Conservation (phyloP, 2,329 filamentous ascomycete species). For the Fusarium lyarnte region DNA sequence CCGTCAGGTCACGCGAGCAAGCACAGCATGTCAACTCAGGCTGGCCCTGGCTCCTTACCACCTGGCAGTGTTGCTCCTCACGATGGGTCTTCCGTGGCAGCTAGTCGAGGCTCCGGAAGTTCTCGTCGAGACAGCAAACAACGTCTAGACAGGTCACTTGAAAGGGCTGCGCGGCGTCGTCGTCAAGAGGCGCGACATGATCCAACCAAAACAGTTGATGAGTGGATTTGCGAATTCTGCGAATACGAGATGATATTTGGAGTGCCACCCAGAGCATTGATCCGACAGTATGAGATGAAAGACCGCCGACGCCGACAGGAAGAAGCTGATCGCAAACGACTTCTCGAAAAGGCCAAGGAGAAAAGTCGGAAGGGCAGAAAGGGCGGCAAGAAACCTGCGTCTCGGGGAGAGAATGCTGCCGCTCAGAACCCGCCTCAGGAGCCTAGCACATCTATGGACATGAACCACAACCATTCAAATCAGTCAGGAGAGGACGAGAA, state of each 20-base stretch:
- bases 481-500: conserved; percentile 53
- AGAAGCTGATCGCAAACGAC: conserved; percentile 83
- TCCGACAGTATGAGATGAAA: conserved; percentile 93
- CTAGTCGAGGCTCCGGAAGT: conserved; percentile 42
- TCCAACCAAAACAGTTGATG: conserved; percentile 74
- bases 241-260: conserved; percentile 98
- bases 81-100: conserved; percentile 50
- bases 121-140: conserved; percentile 69
- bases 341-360: conserved; percentile 93
- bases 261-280: conserved; percentile 82
- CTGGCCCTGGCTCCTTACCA: conserved; percentile 10
- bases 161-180: conserved; percentile 78
- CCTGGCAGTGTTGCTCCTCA: conserved; percentile 35
- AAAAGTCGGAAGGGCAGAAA: conserved; percentile 93
- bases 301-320: conserved; percentile 86
- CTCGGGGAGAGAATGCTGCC: conserved; percentile 42
- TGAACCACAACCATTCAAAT: conserved; percentile 49
- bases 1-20: conserved; percentile 40
- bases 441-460: conserved; percentile 35
- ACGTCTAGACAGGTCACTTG: conserved; percentile 75
- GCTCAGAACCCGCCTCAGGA: conserved; percentile 38
- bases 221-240: conserved; percentile 98
- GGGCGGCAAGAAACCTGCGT: conserved; percentile 69
- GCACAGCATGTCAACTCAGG: conserved; percentile 35
- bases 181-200: conserved; percentile 80